Evolutionary conservation across 257 asterid genomes (phyloP).

Genomic region (Salvia hispanica): DNA sequence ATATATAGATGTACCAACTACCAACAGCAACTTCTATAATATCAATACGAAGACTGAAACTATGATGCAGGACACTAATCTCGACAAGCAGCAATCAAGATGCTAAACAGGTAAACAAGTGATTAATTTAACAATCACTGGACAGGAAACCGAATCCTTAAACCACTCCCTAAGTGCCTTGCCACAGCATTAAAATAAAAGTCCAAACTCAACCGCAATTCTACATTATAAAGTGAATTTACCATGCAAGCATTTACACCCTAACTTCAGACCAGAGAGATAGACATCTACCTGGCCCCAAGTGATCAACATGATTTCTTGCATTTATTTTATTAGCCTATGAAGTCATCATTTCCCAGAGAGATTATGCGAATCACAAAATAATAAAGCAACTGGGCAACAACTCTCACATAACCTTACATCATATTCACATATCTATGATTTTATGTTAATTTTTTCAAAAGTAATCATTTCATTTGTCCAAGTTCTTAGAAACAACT

Average conservation of each 20-base stretch:
- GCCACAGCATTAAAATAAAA: not conserved
- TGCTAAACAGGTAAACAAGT: conserved; percentile 6
- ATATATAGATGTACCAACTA: conserved; percentile 27
- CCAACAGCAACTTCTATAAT: not conserved
- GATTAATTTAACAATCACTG: conserved; percentile 16
- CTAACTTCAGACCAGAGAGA: conserved; percentile 9
- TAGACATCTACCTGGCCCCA: too few species aligned
- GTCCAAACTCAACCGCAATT: conserved; percentile 6
- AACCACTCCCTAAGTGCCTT: conserved; percentile 16
- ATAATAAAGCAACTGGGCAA: conserved; percentile 1
- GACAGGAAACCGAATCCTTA: conserved; percentile 19
- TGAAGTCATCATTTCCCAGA: not conserved
- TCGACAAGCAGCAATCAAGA: not conserved
- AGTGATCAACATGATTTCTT: not conserved
- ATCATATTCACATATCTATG: conserved; percentile 6
- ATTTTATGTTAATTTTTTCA: not conserved
- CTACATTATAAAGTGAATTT: not conserved
- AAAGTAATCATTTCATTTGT: not conserved
- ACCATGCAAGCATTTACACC: not conserved
- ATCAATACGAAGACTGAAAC: not conserved
- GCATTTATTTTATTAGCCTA: not conserved
- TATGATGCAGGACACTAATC: not conserved
- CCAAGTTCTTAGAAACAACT: conserved; percentile 16
- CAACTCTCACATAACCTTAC: not conserved
- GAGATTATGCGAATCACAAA: not conserved